Evolutionary conservation across 139 green algal species (phyloP), one percentile per base, ranked within the genome.

Genomic region (Micromonas pusilla): DNA sequence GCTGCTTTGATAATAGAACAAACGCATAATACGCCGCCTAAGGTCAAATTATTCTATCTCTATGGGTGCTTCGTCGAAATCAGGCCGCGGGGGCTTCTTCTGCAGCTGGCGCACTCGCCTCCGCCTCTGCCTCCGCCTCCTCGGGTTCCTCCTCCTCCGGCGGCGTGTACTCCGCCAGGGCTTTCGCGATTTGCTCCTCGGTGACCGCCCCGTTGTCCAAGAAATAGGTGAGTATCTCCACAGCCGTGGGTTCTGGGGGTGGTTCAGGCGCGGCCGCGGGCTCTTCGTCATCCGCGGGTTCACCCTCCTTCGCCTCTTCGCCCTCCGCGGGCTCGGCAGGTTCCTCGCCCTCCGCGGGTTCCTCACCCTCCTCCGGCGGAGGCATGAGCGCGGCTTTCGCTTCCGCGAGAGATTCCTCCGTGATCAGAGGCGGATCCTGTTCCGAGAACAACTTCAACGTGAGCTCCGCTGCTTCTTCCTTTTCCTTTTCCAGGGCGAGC

Each of bases 181-280:
- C 45, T 16, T 57, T 57, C 9, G 45, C 45, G 16, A 57, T 16
- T 23, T 57, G 9, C 16, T 57, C 45, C 45, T 57, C 45, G 9
- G 9, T 57, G 9, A 57, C 45, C 16, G 16, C 45, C 16, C 45
- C 45, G 45, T 57, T 57, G 9, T 57, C 45, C 9, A 57, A 16
- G 45, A 57, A 57, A 57, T 70, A 19, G 9, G 66, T 32, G 67
- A 75, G 67, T 9, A 75, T 75, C 67, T 60, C 33, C 67, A 54
- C 67, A 9, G 25, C 16, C 23, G 67, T 75, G 6, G 67, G 67
- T 32, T n/a, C n/a, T n/a, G n/a, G n/a, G n/a, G n/a, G n/a, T n/a
- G n/a, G n/a, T n/a, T 75, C 67, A 9, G 67, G 67, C 33, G 16
- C 33, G 9, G 67, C 6, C 6, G 34, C 25, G 33, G 67, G 33